phyloP scores from a whole-genome alignment of 163 green algal species.

The Scenedesmus sp. region DNA sequence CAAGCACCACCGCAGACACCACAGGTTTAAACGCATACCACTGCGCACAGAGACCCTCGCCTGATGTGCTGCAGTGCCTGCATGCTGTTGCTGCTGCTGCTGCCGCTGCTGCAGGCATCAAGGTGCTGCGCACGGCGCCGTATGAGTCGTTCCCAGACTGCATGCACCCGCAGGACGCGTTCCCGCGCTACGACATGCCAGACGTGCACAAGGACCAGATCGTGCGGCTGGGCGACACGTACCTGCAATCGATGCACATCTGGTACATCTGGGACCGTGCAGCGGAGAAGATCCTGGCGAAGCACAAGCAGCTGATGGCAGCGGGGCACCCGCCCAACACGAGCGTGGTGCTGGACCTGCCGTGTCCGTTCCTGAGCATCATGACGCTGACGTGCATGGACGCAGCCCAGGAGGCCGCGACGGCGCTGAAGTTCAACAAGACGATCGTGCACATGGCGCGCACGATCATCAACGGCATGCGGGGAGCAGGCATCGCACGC shows the following conservation, averaged over 20 bases:
- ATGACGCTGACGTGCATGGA: constrained; percentile 63
- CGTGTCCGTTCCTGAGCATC: constrained; percentile 79
- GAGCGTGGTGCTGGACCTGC: constrained; percentile 80
- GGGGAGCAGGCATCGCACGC: constrained; percentile 22
- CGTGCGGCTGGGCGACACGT: constrained; percentile 66
- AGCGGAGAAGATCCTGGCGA: constrained; percentile 61
- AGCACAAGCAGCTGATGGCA: constrained; percentile 56
- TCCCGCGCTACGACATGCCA: constrained; percentile 67
- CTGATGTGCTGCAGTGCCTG: neutral
- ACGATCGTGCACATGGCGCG: constrained; percentile 67
- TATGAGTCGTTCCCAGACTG: constrained; percentile 75
- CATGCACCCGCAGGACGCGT: constrained; percentile 75
- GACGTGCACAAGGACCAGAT: constrained; percentile 54
- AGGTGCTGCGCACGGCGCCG: constrained; percentile 58
- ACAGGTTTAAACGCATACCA: neutral
- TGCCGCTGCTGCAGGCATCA: constrained; percentile 34
- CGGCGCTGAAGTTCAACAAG: constrained; percentile 68
- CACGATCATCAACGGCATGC: constrained; percentile 66
- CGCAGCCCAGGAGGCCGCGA: constrained; percentile 53
- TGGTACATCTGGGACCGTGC: constrained; percentile 75
- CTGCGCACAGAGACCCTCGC: neutral
- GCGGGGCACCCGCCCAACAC: constrained; percentile 53
- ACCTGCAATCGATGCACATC: constrained; percentile 75
- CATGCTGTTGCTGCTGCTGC: neutral
- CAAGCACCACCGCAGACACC: neutral